phyloP scores from a whole-genome alignment of 768 basidiomycete species.

The Tephrocybe sp. region DNA sequence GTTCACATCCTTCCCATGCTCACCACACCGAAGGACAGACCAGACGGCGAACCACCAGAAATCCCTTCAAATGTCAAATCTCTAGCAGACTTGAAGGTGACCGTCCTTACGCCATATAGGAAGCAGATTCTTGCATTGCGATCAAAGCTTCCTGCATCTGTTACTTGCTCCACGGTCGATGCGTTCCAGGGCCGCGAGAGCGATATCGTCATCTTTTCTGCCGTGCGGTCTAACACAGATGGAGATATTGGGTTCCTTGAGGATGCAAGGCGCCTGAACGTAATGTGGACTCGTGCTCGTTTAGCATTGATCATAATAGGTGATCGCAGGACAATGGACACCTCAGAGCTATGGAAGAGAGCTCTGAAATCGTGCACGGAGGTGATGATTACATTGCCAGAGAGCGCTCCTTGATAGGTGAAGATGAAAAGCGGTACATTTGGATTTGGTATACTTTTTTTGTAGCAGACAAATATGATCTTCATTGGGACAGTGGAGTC shows the following conservation, averaged over 20 bases:
- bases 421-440: too few relatives aligned
- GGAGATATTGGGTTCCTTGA: slow-evolving; percentile 68
- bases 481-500: too few relatives aligned
- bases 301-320: slow-evolving; percentile 63
- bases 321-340: slow-evolving; percentile 48
- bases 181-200: slow-evolving; percentile 70
- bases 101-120: slow-evolving; percentile 60
- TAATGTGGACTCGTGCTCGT: slow-evolving; percentile 69
- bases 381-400: slow-evolving; percentile 16
- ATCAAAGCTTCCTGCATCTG: slow-evolving; percentile 34
- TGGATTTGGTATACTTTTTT: too few relatives aligned
- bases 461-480: too few relatives aligned
- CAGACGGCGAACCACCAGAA: slow-evolving; percentile 7
- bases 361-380: slow-evolving; percentile 44
- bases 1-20: slow-evolving; percentile 47
- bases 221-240: slow-evolving; percentile 59
- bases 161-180: slow-evolving; percentile 51
- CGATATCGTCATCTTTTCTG: slow-evolving; percentile 65
- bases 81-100: slow-evolving; percentile 31
- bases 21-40: slow-evolving; percentile 22
- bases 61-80: slow-evolving; percentile 6
- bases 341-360: slow-evolving; percentile 49
- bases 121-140: slow-evolving; percentile 54
- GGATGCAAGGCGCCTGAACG: slow-evolving; percentile 59
- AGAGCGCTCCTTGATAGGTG: not conserved